Base-by-base conservation (phyloP, 352 stramenopile species). In the Aphanomyces cochlioides region DNA sequence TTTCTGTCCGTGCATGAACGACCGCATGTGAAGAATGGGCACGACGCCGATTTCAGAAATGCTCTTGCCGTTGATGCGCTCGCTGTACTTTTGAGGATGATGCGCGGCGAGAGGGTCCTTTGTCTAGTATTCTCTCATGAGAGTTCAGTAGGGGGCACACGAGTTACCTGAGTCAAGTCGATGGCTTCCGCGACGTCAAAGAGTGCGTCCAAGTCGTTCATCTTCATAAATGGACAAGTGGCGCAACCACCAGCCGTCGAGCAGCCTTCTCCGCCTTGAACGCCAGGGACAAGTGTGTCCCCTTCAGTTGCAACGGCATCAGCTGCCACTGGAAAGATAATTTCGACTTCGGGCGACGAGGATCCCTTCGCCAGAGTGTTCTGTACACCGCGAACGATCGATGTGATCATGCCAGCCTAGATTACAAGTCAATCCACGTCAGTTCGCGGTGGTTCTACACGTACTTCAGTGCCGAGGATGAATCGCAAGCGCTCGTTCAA, bases 211-310 rank as follows among this genome's bases (percentile, higher is more conserved):
- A 99, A 88, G 80, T 98, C 92, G 81, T 99, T 99, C 96, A 98
- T 98, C 81, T 98, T 98, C 96, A 99, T 99, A 73, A 98, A 99
- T 4, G 96, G 96, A 61, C 96, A 99, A 10, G 96, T 99, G 15
- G 96, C 96, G 71, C 96, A 99, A 56, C 96, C 96, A 34, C 96
- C 96, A 34, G 95, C 93, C 59, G 93, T 98, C n/a, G 89, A 97
- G 80, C 96, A 98, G 38, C 95, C 96, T 78, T 99, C 96, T 19
- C 94, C 95, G 28, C 95, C 96, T 64, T 84, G 77, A 13, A 97
- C 92, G 54, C 93, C 93, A 8, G 93, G 93, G 34, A 98, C 92
- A 28, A 98, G 75, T 0, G 84, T 80, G 5, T 78, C 86, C 36
- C n/a, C 56, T 72, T 92, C 83, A 0, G 75, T 97, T 10, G 79